A percentile compares a stretch with the other conserved stretches of the same genome.
phyloP scores from a whole-genome alignment of 768 basidiomycete species.

The Russula lepida region DNA sequence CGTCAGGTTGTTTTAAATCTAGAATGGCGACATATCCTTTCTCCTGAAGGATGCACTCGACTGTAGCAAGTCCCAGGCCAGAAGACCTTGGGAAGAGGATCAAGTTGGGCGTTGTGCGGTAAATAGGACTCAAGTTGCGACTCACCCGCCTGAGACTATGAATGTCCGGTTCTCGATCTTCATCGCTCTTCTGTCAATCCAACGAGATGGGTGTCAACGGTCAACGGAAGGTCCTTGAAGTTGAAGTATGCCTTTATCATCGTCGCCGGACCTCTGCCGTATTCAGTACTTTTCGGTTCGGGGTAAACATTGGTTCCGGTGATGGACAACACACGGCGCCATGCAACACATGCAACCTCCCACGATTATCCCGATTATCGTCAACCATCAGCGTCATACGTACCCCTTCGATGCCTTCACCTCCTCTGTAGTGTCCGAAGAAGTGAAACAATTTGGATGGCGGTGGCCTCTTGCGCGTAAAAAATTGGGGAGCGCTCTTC shows the following conservation, averaged over 20 bases:
- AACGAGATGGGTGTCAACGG: neutral
- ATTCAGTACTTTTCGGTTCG: neutral
- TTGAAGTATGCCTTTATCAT: no score
- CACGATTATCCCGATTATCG: no score
- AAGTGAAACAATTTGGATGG: no score
- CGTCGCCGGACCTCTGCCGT: neutral
- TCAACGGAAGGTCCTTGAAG: no score
- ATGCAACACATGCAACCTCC: no score
- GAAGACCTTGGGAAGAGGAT: conserved; percentile 36
- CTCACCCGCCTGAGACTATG: conserved; percentile 50
- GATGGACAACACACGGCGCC: no score
- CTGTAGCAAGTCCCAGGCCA: conserved; percentile 49
- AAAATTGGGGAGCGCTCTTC: no score
- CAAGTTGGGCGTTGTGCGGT: neutral
- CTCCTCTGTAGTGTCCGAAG: no score
- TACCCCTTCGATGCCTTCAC: no score
- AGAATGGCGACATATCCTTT: conserved; percentile 33
- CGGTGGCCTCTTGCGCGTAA: no score
- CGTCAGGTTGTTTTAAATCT: conserved; percentile 37
- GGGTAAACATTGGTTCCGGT: neutral
- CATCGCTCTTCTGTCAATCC: conserved; percentile 28
- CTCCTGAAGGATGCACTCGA: conserved; percentile 36
- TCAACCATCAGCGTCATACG: no score
- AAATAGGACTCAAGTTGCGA: neutral
- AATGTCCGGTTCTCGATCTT: conserved; percentile 46